A percentile compares a stretch with the other conserved stretches of the same genome.
These are phyloP conservation scores for Ceriops decandra DNA, from an alignment of 345 rosid species.

Conservation along the genomic window DNA sequence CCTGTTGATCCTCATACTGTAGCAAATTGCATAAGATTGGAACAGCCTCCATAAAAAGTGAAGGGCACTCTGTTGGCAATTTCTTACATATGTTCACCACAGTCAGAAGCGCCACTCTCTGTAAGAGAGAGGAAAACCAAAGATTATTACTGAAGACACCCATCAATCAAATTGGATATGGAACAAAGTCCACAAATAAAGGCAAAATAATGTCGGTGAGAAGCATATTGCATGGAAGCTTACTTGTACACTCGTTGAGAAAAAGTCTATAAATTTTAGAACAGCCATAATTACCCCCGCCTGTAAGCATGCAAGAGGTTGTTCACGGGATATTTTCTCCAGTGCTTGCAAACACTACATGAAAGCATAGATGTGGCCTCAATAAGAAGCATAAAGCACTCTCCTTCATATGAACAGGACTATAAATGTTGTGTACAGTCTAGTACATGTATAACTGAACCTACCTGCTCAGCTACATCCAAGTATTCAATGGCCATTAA, in stretches of 20 bases:
- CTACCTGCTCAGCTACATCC: constrained; percentile 97
- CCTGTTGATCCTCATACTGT: constrained; percentile 87
- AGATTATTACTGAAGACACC: background rate
- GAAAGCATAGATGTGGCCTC: background rate
- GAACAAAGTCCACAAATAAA: background rate
- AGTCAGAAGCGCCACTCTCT: constrained; percentile 91
- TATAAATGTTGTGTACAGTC: background rate
- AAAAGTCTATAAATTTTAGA: constrained; percentile 73
- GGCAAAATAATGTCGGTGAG: background rate
- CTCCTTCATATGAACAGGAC: constrained; percentile 1
- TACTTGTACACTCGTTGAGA: constrained; percentile 88
- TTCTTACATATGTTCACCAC: constrained; percentile 86
- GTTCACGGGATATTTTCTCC: constrained; percentile 88
- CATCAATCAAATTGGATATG: background rate
- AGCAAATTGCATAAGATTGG: constrained; percentile 84
- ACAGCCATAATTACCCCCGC: constrained; percentile 92
- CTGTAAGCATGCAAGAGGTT: constrained; percentile 79
- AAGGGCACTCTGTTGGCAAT: constrained; percentile 62
- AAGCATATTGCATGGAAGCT: background rate
- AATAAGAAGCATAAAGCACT: background rate
- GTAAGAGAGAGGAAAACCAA: constrained; percentile 21
- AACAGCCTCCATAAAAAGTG: constrained; percentile 69
- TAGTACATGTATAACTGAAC: constrained; percentile 1
- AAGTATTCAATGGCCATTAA: constrained; percentile 71
- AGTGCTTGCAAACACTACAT: constrained; percentile 93